phyloP scores from a whole-genome alignment of 768 basidiomycete genomes.

The Pisolithus albus region DNA sequence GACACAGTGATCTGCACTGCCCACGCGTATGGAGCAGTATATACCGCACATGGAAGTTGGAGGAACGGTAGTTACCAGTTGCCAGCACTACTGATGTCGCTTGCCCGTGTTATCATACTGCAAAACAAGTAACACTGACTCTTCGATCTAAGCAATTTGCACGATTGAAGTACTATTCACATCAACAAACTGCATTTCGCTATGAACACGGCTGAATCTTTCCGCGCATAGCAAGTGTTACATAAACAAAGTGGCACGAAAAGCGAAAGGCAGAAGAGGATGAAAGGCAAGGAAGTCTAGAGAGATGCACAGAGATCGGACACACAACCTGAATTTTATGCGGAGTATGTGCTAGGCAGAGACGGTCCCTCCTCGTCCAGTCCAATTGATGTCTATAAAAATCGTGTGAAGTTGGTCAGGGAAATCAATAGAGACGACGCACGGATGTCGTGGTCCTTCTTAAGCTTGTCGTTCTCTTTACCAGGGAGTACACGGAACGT shows the following conservation, averaged over 20 bases:
- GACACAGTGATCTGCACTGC: slow-evolving; percentile 2
- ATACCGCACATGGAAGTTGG: slow-evolving; percentile 61
- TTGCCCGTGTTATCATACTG: no score
- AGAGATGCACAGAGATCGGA: slow-evolving; percentile 1
- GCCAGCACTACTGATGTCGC: not conserved
- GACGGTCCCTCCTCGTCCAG: slow-evolving; percentile 92
- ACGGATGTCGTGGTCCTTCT: slow-evolving; percentile 83
- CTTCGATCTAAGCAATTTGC: no score
- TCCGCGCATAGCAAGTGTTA: not conserved
- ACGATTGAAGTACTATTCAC: no score
- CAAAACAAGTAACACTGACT: no score
- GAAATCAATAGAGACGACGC: slow-evolving; percentile 29
- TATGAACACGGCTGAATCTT: no score
- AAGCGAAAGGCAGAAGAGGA: not conserved
- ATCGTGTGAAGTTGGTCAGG: slow-evolving; percentile 1
- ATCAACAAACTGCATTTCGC: no score
- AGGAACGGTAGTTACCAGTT: not conserved
- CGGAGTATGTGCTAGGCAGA: slow-evolving; percentile 82
- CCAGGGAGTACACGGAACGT: slow-evolving; percentile 94
- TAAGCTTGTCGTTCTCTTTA: slow-evolving; percentile 80
- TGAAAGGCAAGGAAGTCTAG: slow-evolving; percentile 12
- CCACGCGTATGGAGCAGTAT: slow-evolving; percentile 38
- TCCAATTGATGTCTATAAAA: slow-evolving; percentile 89
- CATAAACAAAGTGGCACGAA: not conserved
- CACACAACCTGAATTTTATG: slow-evolving; percentile 30